phyloP scores from a whole-genome alignment of 2,329 filamentous ascomycete species.

The Pezicula neosporulosa region DNA sequence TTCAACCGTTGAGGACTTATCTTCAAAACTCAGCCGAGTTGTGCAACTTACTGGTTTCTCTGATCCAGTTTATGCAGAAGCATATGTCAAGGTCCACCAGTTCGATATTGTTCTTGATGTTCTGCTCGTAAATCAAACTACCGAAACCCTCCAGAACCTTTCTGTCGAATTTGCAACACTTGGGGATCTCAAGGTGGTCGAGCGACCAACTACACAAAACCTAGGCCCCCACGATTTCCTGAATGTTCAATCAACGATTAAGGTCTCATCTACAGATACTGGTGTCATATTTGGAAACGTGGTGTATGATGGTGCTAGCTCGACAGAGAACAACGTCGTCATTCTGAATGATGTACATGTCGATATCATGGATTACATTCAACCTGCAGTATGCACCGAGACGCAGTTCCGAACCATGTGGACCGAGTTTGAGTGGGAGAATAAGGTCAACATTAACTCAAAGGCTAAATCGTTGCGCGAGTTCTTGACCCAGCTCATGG shows the following conservation, averaged over 20 bases:
- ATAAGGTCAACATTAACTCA: conserved; percentile 99
- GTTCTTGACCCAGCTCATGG: conserved; percentile 93
- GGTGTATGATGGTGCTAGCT: conserved; percentile 91
- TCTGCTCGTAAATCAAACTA: conserved; percentile 93
- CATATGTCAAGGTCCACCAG: conserved; percentile 97
- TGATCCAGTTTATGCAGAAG: conserved; percentile 96
- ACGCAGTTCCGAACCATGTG: conserved; percentile 99
- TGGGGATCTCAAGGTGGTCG: conserved; percentile 95
- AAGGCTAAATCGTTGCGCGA: conserved; percentile 90
- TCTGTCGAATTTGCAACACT: conserved; percentile 98
- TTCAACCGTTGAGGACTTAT: conserved; percentile 75
- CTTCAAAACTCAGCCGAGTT: conserved; percentile 91
- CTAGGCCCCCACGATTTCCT: conserved; percentile 94
- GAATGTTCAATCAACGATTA: conserved; percentile 98
- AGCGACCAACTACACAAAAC: conserved; percentile 94
- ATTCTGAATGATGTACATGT: conserved; percentile 98
- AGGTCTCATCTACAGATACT: conserved; percentile 96
- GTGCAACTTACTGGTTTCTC: conserved; percentile 98
- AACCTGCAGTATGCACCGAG: conserved; percentile 93
- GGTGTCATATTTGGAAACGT: conserved; percentile 99
- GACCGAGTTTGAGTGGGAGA: conserved; percentile 99
- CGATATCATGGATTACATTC: conserved; percentile 99
- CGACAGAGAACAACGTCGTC: conserved; percentile 91
- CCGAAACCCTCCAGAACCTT: conserved; percentile 92
- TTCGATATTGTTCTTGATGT: conserved; percentile 98